Evolutionary conservation across 1,139 yeast species (phyloP).

Genomic region (Maudiozyma humilis): DNA sequence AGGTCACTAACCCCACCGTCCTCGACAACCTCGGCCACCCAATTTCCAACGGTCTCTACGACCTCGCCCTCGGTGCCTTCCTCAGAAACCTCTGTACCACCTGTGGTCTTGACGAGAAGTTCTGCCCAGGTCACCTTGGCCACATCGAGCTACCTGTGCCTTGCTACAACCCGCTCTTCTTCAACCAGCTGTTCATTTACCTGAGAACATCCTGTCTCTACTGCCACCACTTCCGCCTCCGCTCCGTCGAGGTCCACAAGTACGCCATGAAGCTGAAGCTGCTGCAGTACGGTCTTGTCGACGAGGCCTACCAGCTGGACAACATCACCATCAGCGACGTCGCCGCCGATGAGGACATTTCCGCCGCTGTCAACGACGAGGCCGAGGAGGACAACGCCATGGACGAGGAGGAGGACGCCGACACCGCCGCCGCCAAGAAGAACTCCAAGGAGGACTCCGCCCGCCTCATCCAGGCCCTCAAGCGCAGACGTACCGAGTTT

Average conservation of each 20-base stretch:
- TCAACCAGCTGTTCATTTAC: slow-evolving; percentile 79
- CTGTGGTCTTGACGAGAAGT: slow-evolving; percentile 90
- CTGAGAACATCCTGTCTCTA: slow-evolving; percentile 80
- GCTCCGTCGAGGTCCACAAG: slow-evolving; percentile 59
- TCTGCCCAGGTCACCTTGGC: slow-evolving; percentile 98
- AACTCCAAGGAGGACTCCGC: slow-evolving; percentile 36
- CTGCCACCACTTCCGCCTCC: slow-evolving; percentile 79
- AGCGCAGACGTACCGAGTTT: slow-evolving; percentile 54
- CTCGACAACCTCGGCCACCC: slow-evolving; percentile 97
- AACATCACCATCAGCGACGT: slow-evolving; percentile 40
- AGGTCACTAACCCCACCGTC: slow-evolving; percentile 88
- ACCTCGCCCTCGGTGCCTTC: slow-evolving; percentile 89
- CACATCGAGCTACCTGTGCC: slow-evolving; percentile 95
- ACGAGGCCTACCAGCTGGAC: slow-evolving; percentile 70
- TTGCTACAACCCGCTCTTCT: slow-evolving; percentile 88
- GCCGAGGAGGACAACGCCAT: slow-evolving; percentile 33
- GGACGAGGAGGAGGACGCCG: slow-evolving; percentile 34
- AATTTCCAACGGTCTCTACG: slow-evolving; percentile 85
- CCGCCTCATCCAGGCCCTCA: slow-evolving; percentile 37
- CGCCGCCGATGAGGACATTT: slow-evolving; percentile 8
- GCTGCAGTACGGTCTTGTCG: slow-evolving; percentile 79
- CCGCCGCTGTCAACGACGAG: slow-evolving; percentile 33
- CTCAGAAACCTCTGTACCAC: slow-evolving; percentile 83
- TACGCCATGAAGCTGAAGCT: slow-evolving; percentile 71
- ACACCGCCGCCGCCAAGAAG: slow-evolving; percentile 22